A percentile compares a stretch with the other conserved stretches of the same genome.
These are phyloP conservation scores for Fusarium coicis DNA, from an alignment of 2,329 filamentous ascomycete species.

Conservation along the genomic window DNA sequence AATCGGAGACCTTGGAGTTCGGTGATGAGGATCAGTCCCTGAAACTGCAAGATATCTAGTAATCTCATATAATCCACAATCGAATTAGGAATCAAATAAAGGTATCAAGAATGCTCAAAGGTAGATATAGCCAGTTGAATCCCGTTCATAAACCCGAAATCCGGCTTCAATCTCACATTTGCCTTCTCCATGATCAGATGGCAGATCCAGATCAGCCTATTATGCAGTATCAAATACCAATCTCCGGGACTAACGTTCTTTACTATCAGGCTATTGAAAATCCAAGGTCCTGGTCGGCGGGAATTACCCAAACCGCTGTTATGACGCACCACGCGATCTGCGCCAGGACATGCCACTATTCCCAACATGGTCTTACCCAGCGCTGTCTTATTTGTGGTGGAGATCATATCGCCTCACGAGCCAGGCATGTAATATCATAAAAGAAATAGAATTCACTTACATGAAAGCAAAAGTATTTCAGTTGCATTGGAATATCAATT, in stretches of 20 bases:
- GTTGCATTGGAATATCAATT: not conserved
- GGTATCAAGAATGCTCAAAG: rapidly evolving
- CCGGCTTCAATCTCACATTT: not conserved
- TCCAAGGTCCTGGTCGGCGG: not conserved
- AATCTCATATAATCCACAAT: not conserved
- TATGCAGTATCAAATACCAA: not conserved
- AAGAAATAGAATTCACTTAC: rapidly evolving
- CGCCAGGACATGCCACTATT: slow-evolving; percentile 5
- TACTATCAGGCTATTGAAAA: not conserved
- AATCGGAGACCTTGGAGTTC: not conserved
- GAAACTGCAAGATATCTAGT: not conserved
- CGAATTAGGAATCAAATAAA: rapidly evolving
- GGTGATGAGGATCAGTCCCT: not conserved
- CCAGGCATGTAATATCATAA: not conserved
- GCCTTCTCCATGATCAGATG: not conserved
- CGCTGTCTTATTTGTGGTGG: slow-evolving; percentile 5
- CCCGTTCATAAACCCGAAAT: not conserved
- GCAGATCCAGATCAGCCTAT: not conserved
- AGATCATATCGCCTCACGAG: not conserved
- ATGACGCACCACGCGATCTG: not conserved
- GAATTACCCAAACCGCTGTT: not conserved
- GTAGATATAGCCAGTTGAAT: rapidly evolving
- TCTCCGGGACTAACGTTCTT: rapidly evolving
- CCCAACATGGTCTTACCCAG: slow-evolving; percentile 12
- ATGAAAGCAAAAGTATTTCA: rapidly evolving